These are phyloP conservation scores for Candolleomyces aberdarensis DNA, from an alignment of 768 basidiomycete species.

Conservation along the genomic window DNA sequence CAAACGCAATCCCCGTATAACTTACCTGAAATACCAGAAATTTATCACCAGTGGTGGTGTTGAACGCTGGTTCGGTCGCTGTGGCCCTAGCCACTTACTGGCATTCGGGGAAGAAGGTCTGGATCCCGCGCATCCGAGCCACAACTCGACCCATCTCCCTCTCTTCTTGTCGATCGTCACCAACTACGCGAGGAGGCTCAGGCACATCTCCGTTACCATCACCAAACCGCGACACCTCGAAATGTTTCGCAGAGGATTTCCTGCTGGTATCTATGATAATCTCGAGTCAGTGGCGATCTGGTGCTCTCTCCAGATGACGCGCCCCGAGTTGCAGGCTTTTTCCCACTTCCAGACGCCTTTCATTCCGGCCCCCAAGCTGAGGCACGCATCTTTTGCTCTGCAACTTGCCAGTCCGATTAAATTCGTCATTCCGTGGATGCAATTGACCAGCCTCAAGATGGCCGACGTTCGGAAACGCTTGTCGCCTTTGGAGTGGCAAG, in stretches of 20 bases:
- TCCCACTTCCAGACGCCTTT: background rate
- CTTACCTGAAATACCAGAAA: background rate
- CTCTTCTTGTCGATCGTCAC: background rate
- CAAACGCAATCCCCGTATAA: no score
- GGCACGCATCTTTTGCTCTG: background rate
- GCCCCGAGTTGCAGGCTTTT: background rate
- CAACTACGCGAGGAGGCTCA: conserved; percentile 1
- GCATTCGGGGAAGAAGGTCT: background rate
- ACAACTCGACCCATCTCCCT: background rate
- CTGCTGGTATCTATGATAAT: background rate
- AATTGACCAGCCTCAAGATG: background rate
- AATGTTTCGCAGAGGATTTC: background rate
- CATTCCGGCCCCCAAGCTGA: background rate
- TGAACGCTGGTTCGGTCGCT: background rate
- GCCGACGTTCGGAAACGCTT: background rate
- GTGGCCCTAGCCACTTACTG: background rate
- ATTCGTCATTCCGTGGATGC: background rate
- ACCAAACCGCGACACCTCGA: background rate
- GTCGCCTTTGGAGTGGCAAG: background rate
- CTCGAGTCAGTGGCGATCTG: background rate
- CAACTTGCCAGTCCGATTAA: background rate
- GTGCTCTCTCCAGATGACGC: background rate
- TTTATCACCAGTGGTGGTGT: background rate
- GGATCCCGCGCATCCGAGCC: background rate
- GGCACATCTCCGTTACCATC: background rate